These are phyloP conservation scores for Thraustochytrium sp. DNA, from an alignment of 352 stramenopile species.

Conservation along the genomic window DNA sequence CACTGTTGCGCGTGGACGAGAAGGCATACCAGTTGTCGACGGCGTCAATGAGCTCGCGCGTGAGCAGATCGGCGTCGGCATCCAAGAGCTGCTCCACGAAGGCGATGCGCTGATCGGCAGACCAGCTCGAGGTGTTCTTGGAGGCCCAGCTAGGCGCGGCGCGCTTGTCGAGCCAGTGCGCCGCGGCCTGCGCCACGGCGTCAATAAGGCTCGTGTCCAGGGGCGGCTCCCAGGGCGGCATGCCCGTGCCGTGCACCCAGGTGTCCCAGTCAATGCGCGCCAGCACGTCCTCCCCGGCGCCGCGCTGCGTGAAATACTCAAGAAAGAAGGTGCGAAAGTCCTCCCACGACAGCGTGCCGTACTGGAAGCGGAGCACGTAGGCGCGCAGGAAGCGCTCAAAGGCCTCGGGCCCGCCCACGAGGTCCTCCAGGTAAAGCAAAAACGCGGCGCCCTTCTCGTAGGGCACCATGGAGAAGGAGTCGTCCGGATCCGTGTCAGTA, in stretches of 20 bases:
- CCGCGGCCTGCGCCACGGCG: background rate
- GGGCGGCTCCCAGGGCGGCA: slow-evolving; percentile 16
- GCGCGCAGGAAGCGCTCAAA: slow-evolving; percentile 83
- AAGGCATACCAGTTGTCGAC: slow-evolving; percentile 67
- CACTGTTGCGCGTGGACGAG: slow-evolving; percentile 63
- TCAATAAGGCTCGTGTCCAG: slow-evolving; percentile 41
- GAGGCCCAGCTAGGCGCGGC: background rate
- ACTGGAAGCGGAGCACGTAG: slow-evolving; percentile 81
- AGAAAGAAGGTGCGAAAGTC: slow-evolving; percentile 68
- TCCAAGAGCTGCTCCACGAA: slow-evolving; percentile 63
- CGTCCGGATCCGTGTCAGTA: slow-evolving; percentile 86
- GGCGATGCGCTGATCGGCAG: slow-evolving; percentile 59
- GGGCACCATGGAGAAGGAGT: slow-evolving; percentile 85
- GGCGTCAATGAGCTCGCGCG: slow-evolving; percentile 53
- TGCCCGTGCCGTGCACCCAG: slow-evolving; percentile 70
- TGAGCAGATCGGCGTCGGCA: slow-evolving; percentile 50
- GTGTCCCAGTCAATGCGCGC: slow-evolving; percentile 80
- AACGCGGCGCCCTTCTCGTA: slow-evolving; percentile 89
- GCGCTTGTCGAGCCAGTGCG: background rate
- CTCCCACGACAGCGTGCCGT: slow-evolving; percentile 71
- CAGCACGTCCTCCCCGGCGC: slow-evolving; percentile 50
- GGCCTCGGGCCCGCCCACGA: slow-evolving; percentile 56
- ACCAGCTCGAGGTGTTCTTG: slow-evolving; percentile 52
- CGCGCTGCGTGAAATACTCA: slow-evolving; percentile 17
- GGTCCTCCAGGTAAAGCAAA: slow-evolving; percentile 62